A percentile compares a stretch with the other conserved stretches of the same genome.
phyloP scores from a whole-genome alignment of 345 rosid species.

The Limnanthes douglasii region DNA sequence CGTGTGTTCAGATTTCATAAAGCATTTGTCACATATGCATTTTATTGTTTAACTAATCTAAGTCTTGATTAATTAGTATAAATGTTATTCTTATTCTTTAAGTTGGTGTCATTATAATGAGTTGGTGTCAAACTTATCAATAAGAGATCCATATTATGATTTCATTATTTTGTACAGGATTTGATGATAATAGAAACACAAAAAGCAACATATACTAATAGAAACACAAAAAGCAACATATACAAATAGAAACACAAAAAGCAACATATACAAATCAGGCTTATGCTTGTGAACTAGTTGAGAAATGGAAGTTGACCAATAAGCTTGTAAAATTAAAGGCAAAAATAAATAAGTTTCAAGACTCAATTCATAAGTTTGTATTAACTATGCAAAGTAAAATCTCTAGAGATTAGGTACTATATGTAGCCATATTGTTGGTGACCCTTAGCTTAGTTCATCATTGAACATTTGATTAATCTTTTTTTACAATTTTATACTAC shows the following conservation, averaged over 20 bases:
- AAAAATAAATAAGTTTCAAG: constrained; percentile 63
- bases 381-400: constrained; percentile 2
- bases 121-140: background rate
- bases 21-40: constrained; percentile 61
- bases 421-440: too few species aligned
- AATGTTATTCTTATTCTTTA: constrained; percentile 2
- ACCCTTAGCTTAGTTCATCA: too few species aligned
- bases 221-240: too few species aligned
- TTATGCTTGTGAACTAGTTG: constrained; percentile 24
- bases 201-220: too few species aligned
- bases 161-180: constrained; percentile 26
- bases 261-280: constrained; percentile 58
- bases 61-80: too few species aligned
- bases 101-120: constrained; percentile 6
- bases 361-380: constrained; percentile 71
- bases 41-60: background rate
- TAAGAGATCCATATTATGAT: constrained; percentile 4
- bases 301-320: constrained; percentile 40
- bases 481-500: too few species aligned
- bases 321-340: constrained; percentile 57
- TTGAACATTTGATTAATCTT: too few species aligned
- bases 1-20: constrained; percentile 37
- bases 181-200: constrained; percentile 32
- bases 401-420: constrained; percentile 1
- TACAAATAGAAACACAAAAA: constrained; percentile 32